Conservation (phyloP, 768 basidiomycete species). For the Leccinum disarticulatum region DNA sequence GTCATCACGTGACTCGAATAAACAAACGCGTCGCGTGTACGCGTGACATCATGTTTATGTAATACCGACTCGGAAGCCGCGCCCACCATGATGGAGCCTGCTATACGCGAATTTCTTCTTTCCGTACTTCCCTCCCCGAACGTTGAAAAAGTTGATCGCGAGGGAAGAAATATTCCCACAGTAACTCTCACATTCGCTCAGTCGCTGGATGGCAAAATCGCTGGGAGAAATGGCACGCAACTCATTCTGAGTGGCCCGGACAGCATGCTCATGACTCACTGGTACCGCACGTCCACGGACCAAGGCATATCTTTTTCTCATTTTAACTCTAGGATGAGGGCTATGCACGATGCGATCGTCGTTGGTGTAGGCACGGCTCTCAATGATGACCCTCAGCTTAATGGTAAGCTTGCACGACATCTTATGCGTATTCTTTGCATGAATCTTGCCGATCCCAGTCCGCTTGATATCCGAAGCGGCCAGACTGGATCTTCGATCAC, state of each 20-base stretch:
- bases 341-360: conserved; percentile 91
- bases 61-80: background rate
- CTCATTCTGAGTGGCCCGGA: conserved; percentile 82
- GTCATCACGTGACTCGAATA: conserved; percentile 5
- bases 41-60: background rate
- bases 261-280: conserved; percentile 93
- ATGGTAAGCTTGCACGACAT: conserved; percentile 52
- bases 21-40: conserved; percentile 1
- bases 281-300: conserved; percentile 43
- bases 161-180: conserved; percentile 41
- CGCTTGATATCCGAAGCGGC: conserved; percentile 49
- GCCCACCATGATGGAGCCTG: background rate
- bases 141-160: conserved; percentile 14
- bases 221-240: conserved; percentile 69
- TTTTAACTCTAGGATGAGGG: conserved; percentile 65
- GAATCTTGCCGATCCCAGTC: conserved; percentile 36
- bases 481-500: conserved; percentile 45
- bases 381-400: conserved; percentile 94
- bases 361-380: conserved; percentile 88
- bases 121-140: conserved; percentile 26
- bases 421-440: background rate
- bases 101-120: conserved; percentile 28
- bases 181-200: conserved; percentile 88
- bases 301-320: conserved; percentile 1
- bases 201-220: conserved; percentile 86